Base-by-base conservation (phyloP, 2,329 filamentous ascomycete genomes). In the Teratosphaeria destructans region DNA sequence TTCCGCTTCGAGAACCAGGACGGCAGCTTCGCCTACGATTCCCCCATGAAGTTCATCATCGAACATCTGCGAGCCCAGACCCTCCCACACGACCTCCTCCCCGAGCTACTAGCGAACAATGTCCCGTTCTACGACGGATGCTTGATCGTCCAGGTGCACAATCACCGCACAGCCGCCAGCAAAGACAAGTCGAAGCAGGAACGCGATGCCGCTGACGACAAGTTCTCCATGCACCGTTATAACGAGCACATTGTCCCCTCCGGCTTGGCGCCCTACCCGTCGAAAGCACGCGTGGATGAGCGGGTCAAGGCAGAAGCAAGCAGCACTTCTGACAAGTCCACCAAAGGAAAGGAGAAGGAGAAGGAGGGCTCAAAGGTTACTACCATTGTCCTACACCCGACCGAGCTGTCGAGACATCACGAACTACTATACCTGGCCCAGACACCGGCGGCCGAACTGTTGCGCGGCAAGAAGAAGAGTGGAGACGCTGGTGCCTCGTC, bases 1-100 rank as follows among this genome's bases (percentile, higher is more conserved):
- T 97, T 96, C 71, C 85, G 88, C 60, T 95, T 99, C 75, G 93
- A 97, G 67, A 85, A 91, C 68, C 93, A 96, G 74, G 91, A 96
- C 73, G 89, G 92, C 69, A 93, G 89, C 71, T 96, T 96, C 68
- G 82, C 84, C 5, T 97, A 97, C 74, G 89, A 90, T 68, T 96
- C 91, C 23, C 91, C 94, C 27, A 96, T 97, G 92, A 85, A 82
- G 67, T 75, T 89, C 66, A 79, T 89, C 56, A 79, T 96, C 43
- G 85, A 95, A 65, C 91, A 96, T 72, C 74, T 97, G 54, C 82
- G 82, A 64, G 79, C 78, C 52, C 84, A 87, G 59, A 95, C 90
- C 0, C 80, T 99, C 39, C 94, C 94, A 0, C 91, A 96, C 73
- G 91, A 96, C 66, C 84, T 97, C 71, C 77, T 97, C 11, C 85